Conservation (phyloP, 805 yeast genomes). For the Saccharomycopsis schoenii region DNA sequence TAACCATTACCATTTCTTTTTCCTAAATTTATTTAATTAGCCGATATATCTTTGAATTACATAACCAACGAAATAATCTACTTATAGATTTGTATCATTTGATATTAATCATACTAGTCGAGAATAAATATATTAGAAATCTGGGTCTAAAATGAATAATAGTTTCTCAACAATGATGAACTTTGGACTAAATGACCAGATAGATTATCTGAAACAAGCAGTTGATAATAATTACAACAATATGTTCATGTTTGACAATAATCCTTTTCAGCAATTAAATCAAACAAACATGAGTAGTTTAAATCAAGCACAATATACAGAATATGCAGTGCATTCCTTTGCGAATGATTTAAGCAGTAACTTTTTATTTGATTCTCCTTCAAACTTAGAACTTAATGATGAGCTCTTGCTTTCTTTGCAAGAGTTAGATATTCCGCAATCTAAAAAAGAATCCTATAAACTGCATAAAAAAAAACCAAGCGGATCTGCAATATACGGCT, state of each 20-base stretch:
- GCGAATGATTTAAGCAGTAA: not conserved
- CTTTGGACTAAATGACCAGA: slow-evolving; percentile 13
- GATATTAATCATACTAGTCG: not conserved
- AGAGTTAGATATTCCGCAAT: slow-evolving; percentile 23
- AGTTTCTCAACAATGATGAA: slow-evolving; percentile 12
- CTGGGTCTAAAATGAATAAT: not conserved
- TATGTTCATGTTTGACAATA: not conserved
- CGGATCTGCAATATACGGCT: slow-evolving; percentile 79
- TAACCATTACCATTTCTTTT: not conserved
- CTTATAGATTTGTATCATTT: too few relatives aligned
- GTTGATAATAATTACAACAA: slow-evolving; percentile 1
- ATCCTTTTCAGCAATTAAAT: not conserved
- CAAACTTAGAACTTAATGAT: not conserved
- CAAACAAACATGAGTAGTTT: not conserved
- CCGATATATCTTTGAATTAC: too few relatives aligned
- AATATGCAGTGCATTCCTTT: not conserved
- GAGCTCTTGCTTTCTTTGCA: slow-evolving; percentile 11
- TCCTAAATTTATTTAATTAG: too few relatives aligned
- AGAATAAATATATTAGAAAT: not conserved
- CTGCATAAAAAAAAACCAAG: slow-evolving; percentile 53
- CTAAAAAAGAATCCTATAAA: slow-evolving; percentile 14
- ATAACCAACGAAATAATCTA: too few relatives aligned
- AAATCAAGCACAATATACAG: not conserved
- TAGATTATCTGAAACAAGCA: not conserved
- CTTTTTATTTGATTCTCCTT: not conserved